Evolutionary conservation across 129 eudicot species (phyloP).

Genomic region (Saussurea involucrata): DNA sequence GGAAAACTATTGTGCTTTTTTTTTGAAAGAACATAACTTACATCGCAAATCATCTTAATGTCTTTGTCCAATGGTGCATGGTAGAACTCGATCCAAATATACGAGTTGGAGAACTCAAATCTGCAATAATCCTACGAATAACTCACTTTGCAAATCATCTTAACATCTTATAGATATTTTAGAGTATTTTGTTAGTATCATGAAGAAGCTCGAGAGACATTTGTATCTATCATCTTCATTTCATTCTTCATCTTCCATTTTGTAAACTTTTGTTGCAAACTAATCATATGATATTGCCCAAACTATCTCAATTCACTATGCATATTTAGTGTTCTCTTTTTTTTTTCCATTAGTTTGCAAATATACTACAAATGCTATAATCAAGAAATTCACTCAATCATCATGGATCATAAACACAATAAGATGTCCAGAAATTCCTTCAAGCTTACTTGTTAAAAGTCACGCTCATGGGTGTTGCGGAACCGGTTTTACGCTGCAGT

Average conservation of each 20-base stretch:
- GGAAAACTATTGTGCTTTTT: too few relatives aligned
- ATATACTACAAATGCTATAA: background rate
- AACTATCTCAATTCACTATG: background rate
- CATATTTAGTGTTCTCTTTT: background rate
- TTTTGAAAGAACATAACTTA: constrained; percentile 37
- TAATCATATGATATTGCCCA: background rate
- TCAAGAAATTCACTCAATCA: background rate
- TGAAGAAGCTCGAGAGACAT: background rate
- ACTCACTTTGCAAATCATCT: background rate
- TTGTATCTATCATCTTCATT: background rate
- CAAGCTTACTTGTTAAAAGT: constrained; percentile 64
- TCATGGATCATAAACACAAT: background rate
- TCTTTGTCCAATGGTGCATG: constrained; percentile 88
- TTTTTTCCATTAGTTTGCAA: background rate
- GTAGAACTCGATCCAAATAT: constrained; percentile 94
- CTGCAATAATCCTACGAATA: constrained; percentile 33
- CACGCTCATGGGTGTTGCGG: constrained; percentile 74
- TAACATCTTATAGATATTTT: background rate
- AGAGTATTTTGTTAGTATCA: constrained; percentile 3
- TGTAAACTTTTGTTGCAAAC: background rate
- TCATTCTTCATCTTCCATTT: background rate
- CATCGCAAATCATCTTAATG: constrained; percentile 71
- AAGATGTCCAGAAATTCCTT: background rate
- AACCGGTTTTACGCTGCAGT: constrained; percentile 83
- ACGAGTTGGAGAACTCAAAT: constrained; percentile 80